These are phyloP conservation scores for Phytophthora gonapodyides DNA, from an alignment of 352 stramenopile species.

Conservation along the genomic window DNA sequence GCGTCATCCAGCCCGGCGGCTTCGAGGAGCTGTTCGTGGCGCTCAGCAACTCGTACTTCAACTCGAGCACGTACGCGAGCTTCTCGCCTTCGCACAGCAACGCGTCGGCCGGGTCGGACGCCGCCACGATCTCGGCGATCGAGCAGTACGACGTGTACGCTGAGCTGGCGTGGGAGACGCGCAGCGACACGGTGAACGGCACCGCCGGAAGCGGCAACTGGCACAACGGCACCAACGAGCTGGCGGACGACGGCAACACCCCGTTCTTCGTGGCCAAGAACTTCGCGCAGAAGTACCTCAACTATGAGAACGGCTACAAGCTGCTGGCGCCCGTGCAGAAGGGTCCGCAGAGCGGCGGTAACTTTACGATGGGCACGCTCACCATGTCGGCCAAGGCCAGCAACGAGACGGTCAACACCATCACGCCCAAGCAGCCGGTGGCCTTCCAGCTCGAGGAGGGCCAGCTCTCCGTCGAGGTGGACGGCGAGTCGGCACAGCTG, in stretches of 20 bases:
- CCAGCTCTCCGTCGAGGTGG: conserved; percentile 48
- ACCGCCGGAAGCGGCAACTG: conserved; percentile 50
- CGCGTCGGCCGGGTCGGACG: conserved; percentile 37
- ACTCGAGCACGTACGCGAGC: conserved; percentile 49
- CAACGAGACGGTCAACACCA: conserved; percentile 45
- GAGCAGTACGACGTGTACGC: conserved; percentile 56
- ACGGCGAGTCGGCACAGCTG: conserved; percentile 39
- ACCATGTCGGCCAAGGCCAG: conserved; percentile 50
- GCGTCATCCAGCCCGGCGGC: conserved; percentile 55
- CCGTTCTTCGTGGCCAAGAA: conserved; percentile 65
- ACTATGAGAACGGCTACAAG: conserved; percentile 59
- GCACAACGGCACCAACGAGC: conserved; percentile 54
- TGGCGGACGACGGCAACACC: conserved; percentile 45
- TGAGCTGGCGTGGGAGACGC: conserved; percentile 45
- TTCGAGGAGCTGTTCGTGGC: conserved; percentile 63
- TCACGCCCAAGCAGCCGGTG: conserved; percentile 50
- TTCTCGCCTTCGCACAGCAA: conserved; percentile 42
- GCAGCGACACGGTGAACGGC: conserved; percentile 47
- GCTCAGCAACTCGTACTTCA: conserved; percentile 45
- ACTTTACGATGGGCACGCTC: conserved; percentile 64
- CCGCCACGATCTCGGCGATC: conserved; percentile 45
- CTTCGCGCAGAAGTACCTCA: conserved; percentile 62
- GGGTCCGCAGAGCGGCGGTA: conserved; percentile 48
- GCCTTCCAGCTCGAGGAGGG: conserved; percentile 59
- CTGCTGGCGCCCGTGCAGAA: conserved; percentile 54